Evolutionary conservation across 768 basidiomycete genomes (phyloP), one percentile per base, ranked within the genome.

Genomic region (Rhodotorula diobovata): DNA sequence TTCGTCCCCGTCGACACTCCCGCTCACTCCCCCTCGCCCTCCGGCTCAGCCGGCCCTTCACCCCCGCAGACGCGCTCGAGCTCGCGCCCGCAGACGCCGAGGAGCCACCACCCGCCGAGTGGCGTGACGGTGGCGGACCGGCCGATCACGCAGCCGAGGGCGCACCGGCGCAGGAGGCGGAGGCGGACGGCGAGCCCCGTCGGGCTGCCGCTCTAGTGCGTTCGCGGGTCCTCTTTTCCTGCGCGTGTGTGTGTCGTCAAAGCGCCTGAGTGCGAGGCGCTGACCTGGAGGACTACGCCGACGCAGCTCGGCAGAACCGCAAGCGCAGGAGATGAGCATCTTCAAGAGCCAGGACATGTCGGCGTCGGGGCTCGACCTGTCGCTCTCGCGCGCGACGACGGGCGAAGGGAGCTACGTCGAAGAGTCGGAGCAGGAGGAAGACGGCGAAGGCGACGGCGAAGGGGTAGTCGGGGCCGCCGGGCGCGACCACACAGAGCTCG

Each of bases 161-260:
- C 25, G 28, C 50, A 35, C 15, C 25, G 67, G 54, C 48, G 70
- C 34, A 58, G 54, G 37, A 32, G 67, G 54, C 51, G 67, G 30
- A 51, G 71, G 50, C 39, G 67, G 41, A 68, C 72, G 30, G 12
- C 32, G 20, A 68, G 63, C 30, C 67, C 72, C 10, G 72, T 73
- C 0, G 72, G 72, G 34, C 41, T 73, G 32, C 72, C 72, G 30
- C 46, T 73, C 25, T 73, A 59, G 63, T 68, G 39, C 59, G 71
- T 54, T 4, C n/a, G 21, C 20, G 48, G 30, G 28, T 37, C 14
- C 21, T 50, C 20, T 32, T 37, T 28, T 28, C 20, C 3, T 8
- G 30, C 21, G 39, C 35, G 7, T n/a, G 4, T 7, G 12, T 28
- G 14, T n/a, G n/a, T n/a, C n/a, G n/a, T n/a, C n/a, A n/a, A n/a